phyloP scores from a whole-genome alignment of 2,329 filamentous ascomycete genomes.

The Acarospora socialis region DNA sequence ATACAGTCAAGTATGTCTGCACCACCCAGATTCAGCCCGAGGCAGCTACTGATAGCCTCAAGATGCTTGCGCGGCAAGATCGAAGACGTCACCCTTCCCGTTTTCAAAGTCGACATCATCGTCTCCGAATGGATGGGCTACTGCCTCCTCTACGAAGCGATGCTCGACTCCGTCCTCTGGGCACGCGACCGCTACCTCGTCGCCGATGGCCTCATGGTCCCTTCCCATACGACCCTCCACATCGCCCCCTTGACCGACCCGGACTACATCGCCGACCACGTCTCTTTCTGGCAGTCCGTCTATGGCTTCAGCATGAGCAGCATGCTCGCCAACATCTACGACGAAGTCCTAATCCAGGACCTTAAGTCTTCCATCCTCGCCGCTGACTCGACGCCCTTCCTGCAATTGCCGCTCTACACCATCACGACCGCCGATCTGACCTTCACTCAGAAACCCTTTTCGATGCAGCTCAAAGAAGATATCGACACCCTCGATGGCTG shows the following conservation, averaged over 20 bases:
- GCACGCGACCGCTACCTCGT: conserved; percentile 77
- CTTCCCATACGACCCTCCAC: conserved; percentile 70
- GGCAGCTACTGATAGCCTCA: neutral
- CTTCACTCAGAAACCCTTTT: conserved; percentile 53
- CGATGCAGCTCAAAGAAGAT: conserved; percentile 45
- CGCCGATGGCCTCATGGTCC: conserved; percentile 68
- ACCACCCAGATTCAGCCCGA: neutral
- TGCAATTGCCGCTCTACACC: conserved; percentile 62
- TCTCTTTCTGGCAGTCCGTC: conserved; percentile 78
- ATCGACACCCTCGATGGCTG: conserved; percentile 69
- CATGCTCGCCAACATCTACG: conserved; percentile 71
- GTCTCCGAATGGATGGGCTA: conserved; percentile 99
- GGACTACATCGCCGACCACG: conserved; percentile 62
- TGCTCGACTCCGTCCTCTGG: conserved; percentile 84
- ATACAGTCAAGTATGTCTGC: conserved; percentile 48
- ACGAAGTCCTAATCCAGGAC: conserved; percentile 66
- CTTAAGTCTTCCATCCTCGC: conserved; percentile 44
- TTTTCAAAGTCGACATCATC: conserved; percentile 79
- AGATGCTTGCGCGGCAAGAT: conserved; percentile 68
- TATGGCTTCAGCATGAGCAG: conserved; percentile 91
- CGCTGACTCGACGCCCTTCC: conserved; percentile 48
- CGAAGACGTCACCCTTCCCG: conserved; percentile 68
- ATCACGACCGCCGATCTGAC: conserved; percentile 57
- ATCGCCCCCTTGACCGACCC: conserved; percentile 66
- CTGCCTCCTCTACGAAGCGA: conserved; percentile 81